A percentile compares a stretch with the other conserved stretches of the same genome.
Evolutionary conservation across 139 green algal species (phyloP).

Genomic region (Trebouxia sp.): DNA sequence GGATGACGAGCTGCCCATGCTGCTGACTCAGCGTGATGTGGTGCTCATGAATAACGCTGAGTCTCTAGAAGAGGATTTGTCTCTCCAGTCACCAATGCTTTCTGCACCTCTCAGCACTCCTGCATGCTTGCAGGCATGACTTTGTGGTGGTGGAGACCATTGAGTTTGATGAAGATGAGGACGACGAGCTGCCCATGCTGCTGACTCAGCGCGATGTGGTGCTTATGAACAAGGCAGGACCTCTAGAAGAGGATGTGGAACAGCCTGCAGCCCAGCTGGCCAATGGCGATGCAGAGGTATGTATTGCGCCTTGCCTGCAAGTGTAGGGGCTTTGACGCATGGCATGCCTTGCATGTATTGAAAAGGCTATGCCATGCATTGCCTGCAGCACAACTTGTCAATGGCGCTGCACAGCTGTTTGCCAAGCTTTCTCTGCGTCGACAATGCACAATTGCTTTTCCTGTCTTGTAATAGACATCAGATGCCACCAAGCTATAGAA

Average conservation of each 20-base stretch:
- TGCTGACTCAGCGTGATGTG: slow-evolving; percentile 84
- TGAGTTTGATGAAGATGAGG: slow-evolving; percentile 91
- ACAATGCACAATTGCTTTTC: too few species aligned
- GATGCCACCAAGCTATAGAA: too few species aligned
- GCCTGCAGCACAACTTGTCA: too few species aligned
- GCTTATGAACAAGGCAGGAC: slow-evolving; percentile 62
- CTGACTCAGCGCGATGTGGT: slow-evolving; percentile 83
- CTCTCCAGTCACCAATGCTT: too few species aligned
- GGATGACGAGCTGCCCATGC: slow-evolving; percentile 86
- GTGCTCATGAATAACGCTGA: slow-evolving; percentile 63
- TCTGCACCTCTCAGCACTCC: too few species aligned
- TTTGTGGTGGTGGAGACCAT: slow-evolving; percentile 98
- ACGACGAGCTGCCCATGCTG: slow-evolving; percentile 86
- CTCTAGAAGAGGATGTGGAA: slow-evolving; percentile 44
- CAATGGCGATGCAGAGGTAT: slow-evolving; percentile 27
- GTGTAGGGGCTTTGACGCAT: too few species aligned
- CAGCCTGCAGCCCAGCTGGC: slow-evolving; percentile 11
- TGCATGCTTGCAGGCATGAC: slow-evolving; percentile 91
- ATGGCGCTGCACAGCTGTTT: too few species aligned
- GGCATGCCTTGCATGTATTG: too few species aligned
- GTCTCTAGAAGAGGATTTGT: slow-evolving; percentile 48
- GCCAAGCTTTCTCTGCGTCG: too few species aligned
- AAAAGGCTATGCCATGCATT: too few species aligned
- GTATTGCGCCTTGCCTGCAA: too few species aligned
- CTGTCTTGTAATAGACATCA: too few species aligned